These are phyloP conservation scores for Aspergillus udagawae DNA, from an alignment of 2,329 filamentous ascomycete genomes.

Conservation along the genomic window DNA sequence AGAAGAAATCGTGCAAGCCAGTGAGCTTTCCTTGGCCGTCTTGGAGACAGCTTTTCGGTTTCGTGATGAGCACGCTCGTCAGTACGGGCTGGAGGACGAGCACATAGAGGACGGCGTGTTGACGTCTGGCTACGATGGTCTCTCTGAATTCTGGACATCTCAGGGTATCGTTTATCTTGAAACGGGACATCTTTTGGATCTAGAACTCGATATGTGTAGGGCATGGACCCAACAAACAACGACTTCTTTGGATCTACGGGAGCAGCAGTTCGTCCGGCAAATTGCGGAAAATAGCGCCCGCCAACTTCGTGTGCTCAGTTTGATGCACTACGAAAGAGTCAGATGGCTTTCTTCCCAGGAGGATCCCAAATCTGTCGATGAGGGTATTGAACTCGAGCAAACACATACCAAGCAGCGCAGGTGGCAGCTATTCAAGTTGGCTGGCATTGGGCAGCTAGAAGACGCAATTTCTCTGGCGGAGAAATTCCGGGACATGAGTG, in stretches of 20 bases:
- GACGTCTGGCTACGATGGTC: constrained; percentile 59
- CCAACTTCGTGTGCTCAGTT: constrained; percentile 56
- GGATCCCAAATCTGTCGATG: constrained; percentile 45
- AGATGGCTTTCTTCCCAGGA: constrained; percentile 55
- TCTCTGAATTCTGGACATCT: constrained; percentile 86
- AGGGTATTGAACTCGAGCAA: constrained; percentile 46
- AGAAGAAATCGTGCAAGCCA: constrained; percentile 61
- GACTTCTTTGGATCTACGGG: constrained; percentile 27
- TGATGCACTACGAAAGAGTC: constrained; percentile 57
- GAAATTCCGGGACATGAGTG: constrained; percentile 59
- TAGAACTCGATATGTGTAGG: constrained; percentile 39
- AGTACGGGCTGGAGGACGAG: constrained; percentile 71
- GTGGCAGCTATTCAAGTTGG: constrained; percentile 45
- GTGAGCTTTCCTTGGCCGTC: constrained; percentile 65
- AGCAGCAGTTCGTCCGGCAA: constrained; percentile 38
- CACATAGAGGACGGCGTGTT: constrained; percentile 63
- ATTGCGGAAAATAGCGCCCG: constrained; percentile 50
- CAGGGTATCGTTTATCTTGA: constrained; percentile 39
- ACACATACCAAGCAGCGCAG: constrained; percentile 42
- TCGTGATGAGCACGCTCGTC: constrained; percentile 62
- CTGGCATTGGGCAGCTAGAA: constrained; percentile 51
- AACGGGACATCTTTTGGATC: constrained; percentile 36
- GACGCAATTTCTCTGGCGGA: constrained; percentile 60
- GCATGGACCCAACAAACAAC: constrained; percentile 34
- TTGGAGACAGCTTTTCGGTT: constrained; percentile 65